These are phyloP conservation scores for Chlamydomonas eustigma DNA, from an alignment of 139 green algal species.

Conservation along the genomic window DNA sequence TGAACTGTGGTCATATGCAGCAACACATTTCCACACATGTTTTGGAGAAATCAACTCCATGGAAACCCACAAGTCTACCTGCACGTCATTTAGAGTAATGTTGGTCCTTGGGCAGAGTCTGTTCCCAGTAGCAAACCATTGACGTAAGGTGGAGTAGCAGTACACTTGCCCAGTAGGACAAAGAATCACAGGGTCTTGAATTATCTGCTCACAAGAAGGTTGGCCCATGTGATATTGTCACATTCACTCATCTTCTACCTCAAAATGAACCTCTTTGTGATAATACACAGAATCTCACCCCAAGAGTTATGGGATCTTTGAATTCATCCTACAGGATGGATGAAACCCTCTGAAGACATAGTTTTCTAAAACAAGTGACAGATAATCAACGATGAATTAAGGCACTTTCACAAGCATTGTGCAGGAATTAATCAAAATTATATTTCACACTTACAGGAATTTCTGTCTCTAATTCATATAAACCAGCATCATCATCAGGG, in stretches of 20 bases:
- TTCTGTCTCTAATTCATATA: no score
- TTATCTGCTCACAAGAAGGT: slow-evolving; percentile 27
- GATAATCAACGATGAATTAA: no score
- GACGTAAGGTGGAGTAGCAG: slow-evolving; percentile 19
- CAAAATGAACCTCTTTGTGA: neutral
- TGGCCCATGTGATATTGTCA: no score
- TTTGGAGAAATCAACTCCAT: no score
- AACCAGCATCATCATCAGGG: no score
- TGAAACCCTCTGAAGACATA: neutral
- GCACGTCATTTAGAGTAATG: slow-evolving; percentile 19
- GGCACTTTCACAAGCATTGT: no score
- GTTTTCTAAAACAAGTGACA: no score
- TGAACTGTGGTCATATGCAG: no score
- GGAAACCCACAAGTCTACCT: no score
- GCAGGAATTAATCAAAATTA: no score
- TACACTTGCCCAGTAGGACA: slow-evolving; percentile 24
- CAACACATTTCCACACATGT: no score
- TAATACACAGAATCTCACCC: slow-evolving; percentile 16
- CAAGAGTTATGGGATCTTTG: slow-evolving; percentile 30
- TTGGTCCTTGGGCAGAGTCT: slow-evolving; percentile 32
- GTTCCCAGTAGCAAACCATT: slow-evolving; percentile 31
- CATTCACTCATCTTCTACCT: neutral
- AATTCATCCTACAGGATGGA: slow-evolving; percentile 32
- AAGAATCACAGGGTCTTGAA: slow-evolving; percentile 32
- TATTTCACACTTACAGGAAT: no score